Percentiles rank a stretch among this genome's conserved stretches.
phyloP scores from a whole-genome alignment of 148 eudicot species.

The Nepenthes gracilis region DNA sequence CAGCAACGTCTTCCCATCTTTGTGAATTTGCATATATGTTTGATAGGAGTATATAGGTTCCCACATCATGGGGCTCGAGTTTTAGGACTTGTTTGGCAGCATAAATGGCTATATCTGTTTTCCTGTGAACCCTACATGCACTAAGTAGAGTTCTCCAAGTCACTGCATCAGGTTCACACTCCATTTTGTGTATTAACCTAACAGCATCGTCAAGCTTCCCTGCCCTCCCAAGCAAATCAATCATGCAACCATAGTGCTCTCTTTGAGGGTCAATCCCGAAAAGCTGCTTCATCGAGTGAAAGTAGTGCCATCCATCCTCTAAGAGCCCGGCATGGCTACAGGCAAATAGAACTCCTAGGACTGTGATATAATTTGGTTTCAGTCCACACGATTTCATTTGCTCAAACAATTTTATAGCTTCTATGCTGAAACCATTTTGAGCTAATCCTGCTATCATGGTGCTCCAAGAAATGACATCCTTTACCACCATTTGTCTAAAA shows the following conservation, averaged over 20 bases:
- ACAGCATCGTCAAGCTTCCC: slow-evolving; percentile 38
- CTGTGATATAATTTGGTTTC: slow-evolving; percentile 27
- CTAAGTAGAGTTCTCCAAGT: slow-evolving; percentile 38
- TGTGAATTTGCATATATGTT: slow-evolving; percentile 36
- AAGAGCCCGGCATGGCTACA: slow-evolving; percentile 44
- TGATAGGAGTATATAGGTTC: slow-evolving; percentile 23
- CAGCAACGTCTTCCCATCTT: slow-evolving; percentile 37
- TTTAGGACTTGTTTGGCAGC: slow-evolving; percentile 29
- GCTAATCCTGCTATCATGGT: slow-evolving; percentile 40
- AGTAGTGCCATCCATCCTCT: slow-evolving; percentile 28
- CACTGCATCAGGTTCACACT: slow-evolving; percentile 27
- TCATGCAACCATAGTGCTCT: slow-evolving; percentile 48
- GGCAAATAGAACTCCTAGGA: slow-evolving; percentile 35
- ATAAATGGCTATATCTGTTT: slow-evolving; percentile 22
- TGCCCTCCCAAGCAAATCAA: slow-evolving; percentile 38
- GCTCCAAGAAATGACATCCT: slow-evolving; percentile 40
- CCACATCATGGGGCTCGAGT: slow-evolving; percentile 31
- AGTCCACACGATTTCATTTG: slow-evolving; percentile 22
- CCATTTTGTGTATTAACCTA: slow-evolving; percentile 24
- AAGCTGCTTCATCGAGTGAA: slow-evolving; percentile 30
- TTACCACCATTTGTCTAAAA: slow-evolving; percentile 21
- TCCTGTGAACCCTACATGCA: slow-evolving; percentile 30
- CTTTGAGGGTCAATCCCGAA: slow-evolving; percentile 27
- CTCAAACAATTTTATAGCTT: slow-evolving; percentile 29
- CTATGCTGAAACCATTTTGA: slow-evolving; percentile 37